A percentile compares a stretch with the other conserved stretches of the same genome.
Evolutionary conservation across 2,329 filamentous ascomycete species (phyloP).

Genomic region (Neodidymelliopsis sp.): DNA sequence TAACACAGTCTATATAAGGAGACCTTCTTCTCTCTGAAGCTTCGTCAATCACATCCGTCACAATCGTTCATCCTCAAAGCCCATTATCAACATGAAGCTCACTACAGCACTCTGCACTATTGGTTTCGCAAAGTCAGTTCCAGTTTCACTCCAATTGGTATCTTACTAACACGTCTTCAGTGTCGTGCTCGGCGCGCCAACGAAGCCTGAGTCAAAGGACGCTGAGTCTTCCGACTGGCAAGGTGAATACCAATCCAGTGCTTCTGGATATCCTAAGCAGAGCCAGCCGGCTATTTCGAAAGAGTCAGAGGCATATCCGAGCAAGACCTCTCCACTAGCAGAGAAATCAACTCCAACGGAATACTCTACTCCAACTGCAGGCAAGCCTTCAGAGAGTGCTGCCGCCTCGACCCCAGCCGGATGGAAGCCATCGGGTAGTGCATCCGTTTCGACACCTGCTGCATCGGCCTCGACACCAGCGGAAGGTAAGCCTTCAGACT

Average conservation of each 20-base stretch:
- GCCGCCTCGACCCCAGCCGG: no score
- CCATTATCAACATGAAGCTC: conserved; percentile 36
- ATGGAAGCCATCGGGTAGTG: no score
- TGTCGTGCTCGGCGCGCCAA: conserved; percentile 1
- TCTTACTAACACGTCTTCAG: background rate
- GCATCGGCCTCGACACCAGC: no score
- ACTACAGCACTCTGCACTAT: conserved; percentile 27
- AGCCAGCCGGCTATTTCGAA: no score
- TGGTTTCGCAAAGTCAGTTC: conserved; percentile 29
- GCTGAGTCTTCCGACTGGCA: background rate
- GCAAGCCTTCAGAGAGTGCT: no score
- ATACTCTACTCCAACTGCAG: background rate
- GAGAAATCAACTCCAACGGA: background rate
- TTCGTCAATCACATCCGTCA: conserved; percentile 3
- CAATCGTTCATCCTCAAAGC: conserved; percentile 2
- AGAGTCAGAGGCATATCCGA: no score
- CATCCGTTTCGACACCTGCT: no score
- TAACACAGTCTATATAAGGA: background rate
- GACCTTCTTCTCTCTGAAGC: background rate
- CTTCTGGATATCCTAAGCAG: no score
- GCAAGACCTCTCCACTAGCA: no score
- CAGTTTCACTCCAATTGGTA: background rate
- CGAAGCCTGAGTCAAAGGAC: background rate
- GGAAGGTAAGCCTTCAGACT: no score
- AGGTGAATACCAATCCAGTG: no score